Evolutionary conservation across 139 green algal species (phyloP), one percentile per base, ranked within the genome.

Genomic region (Chlorella vulgaris): DNA sequence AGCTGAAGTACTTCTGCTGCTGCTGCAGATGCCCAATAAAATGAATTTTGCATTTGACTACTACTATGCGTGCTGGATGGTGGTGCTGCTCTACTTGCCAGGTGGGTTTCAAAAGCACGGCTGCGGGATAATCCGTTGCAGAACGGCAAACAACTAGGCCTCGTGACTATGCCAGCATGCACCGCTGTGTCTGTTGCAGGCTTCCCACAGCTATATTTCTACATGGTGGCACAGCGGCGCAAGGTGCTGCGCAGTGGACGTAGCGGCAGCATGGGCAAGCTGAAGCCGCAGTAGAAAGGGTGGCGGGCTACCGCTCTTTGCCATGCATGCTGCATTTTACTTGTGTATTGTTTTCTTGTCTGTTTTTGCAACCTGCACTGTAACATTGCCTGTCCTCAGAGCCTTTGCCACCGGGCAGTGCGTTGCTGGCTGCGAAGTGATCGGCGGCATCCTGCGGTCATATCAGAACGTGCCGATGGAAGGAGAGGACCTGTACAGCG

Each of bases 11-110:
- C 18, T 21, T n/a, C 18, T 65, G 18, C 55, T 65, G 18, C 21
- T 65, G n/a, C n/a, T 67, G 73, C 73, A 80, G 22, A 89, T 98
- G 91, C 95, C 95, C 63, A 98, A 98, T 83, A 2, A 62, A 1
- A 69, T 89, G 62, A 98, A 98, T 86, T 93, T 93, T 73, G 86
- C 58, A 5, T 96, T 98, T 76, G 86, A 93, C 78, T 98, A 98
- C 88, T 83, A 89, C 53, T 50, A 86, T 1, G 78, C 85, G 0
- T 96, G 91, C 85, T 84, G 84, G 53, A 1, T 89, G 7, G 74
- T 50, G 19, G 81, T 89, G 26, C 65, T 74, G 19, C 29, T 47
- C 26, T 94, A 96, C 73, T 21, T 95, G 53, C 92, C 90, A 81
- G 88, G 90, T 91, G 70, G 65, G 82, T 39, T 2, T n/a, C 2